A percentile compares a stretch with the other conserved stretches of the same genome.
Conservation (phyloP, 768 basidiomycete species). For the Dentipellis sp. region DNA sequence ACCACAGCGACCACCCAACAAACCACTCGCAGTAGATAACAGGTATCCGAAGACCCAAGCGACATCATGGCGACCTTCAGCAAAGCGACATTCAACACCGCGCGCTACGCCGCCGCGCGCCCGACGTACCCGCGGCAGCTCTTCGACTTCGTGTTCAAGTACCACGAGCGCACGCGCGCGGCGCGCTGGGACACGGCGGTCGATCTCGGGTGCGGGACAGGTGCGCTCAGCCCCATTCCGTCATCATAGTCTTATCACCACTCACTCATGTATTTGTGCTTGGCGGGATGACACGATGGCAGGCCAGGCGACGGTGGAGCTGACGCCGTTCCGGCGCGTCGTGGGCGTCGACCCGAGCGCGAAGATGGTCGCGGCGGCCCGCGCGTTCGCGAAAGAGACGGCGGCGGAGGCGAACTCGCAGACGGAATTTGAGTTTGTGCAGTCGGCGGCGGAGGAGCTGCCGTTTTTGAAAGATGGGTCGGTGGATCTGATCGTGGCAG, state of each 20-base stretch:
- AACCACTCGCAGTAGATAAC: too few species aligned
- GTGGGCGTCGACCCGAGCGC: conserved; percentile 69
- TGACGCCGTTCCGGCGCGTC: conserved; percentile 48
- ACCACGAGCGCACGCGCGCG: conserved; percentile 32
- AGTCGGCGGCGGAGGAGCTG: conserved; percentile 47
- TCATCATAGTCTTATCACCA: not conserved
- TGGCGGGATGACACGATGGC: not conserved
- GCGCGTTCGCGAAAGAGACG: conserved; percentile 36
- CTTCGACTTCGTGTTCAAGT: conserved; percentile 52
- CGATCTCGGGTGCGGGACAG: conserved; percentile 83
- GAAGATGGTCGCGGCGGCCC: conserved; percentile 49
- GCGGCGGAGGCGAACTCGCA: conserved; percentile 29
- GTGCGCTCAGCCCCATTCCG: conserved; percentile 26
- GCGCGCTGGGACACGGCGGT: conserved; percentile 48
- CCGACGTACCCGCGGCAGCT: conserved; percentile 66
- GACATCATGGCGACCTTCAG: conserved; percentile 82
- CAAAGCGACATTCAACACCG: conserved; percentile 58
- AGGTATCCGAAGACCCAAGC: too few species aligned
- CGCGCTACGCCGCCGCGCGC: conserved; percentile 55
- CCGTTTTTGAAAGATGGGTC: conserved; percentile 35
- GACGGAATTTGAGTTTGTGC: conserved; percentile 24
- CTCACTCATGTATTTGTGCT: not conserved
- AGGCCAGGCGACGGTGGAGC: conserved; percentile 65
- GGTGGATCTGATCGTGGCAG: conserved; percentile 62
- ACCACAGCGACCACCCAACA: too few species aligned